phyloP scores from a whole-genome alignment of 2,329 filamentous ascomycete genomes.

The Trichophaea hybrida region DNA sequence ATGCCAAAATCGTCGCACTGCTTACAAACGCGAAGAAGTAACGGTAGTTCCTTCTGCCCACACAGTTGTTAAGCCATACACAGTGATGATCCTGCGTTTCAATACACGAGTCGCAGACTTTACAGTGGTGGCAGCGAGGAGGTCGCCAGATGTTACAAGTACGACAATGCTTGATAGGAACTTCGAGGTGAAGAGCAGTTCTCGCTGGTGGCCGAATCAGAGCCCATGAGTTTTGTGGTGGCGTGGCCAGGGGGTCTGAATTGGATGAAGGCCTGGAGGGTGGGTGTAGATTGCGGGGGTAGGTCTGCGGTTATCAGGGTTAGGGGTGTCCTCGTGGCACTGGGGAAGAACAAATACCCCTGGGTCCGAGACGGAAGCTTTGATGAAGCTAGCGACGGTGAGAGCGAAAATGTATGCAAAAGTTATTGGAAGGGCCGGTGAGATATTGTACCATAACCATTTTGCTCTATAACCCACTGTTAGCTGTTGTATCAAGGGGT shows the following conservation, averaged over 20 bases:
- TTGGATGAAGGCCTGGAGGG: constrained; percentile 37
- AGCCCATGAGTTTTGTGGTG: constrained; percentile 84
- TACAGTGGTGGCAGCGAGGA: constrained; percentile 87
- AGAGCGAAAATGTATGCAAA: constrained; percentile 88
- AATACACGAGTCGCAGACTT: constrained; percentile 90
- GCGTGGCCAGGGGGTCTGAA: constrained; percentile 68
- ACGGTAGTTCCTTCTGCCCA: constrained; percentile 91
- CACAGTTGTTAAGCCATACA: constrained; percentile 97
- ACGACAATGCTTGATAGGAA: constrained; percentile 95
- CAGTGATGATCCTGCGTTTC: constrained; percentile 97
- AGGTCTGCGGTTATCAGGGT: constrained; percentile 46
- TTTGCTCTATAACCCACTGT: constrained; percentile 40
- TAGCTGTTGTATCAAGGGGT: not conserved
- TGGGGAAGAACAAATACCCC: constrained; percentile 47
- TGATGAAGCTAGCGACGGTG: constrained; percentile 82
- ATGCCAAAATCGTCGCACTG: constrained; percentile 57
- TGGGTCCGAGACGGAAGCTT: constrained; percentile 82
- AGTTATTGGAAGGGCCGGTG: constrained; percentile 72
- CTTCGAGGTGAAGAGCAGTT: constrained; percentile 71
- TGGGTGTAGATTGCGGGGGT: constrained; percentile 77
- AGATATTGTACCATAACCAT: constrained; percentile 74
- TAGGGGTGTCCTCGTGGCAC: not conserved
- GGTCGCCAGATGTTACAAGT: constrained; percentile 97
- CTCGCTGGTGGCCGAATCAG: constrained; percentile 68
- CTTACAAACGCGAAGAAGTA: constrained; percentile 92